Conservation (phyloP, 768 basidiomycete species). For the Tricholoma matsutake region DNA sequence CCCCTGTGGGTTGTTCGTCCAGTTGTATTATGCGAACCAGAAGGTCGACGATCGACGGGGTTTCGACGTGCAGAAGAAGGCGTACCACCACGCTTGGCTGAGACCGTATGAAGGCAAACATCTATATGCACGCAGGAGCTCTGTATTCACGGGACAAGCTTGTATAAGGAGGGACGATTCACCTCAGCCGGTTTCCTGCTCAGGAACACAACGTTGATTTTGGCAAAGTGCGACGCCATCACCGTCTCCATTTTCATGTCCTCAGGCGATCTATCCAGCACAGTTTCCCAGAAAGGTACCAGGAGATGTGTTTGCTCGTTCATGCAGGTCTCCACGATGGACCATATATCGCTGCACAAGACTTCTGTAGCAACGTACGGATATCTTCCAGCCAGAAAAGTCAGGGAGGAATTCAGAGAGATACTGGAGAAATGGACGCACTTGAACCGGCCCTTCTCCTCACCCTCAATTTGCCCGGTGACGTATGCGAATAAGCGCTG, state of each 20-base stretch:
- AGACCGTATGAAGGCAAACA: constrained; percentile 86
- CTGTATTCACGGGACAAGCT: constrained; percentile 21
- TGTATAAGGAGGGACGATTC: constrained; percentile 33
- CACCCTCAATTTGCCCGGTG: constrained; percentile 79
- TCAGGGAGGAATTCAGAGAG: neutral
- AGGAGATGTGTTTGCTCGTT: constrained; percentile 68
- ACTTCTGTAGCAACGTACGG: constrained; percentile 94
- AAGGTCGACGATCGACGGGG: constrained; percentile 88
- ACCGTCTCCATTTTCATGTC: constrained; percentile 86
- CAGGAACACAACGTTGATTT: constrained; percentile 87
- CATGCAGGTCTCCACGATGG: constrained; percentile 87
- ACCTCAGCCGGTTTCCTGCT: constrained; percentile 89
- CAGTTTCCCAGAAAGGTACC: constrained; percentile 88
- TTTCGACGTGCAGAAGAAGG: constrained; percentile 81
- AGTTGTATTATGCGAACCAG: constrained; percentile 87
- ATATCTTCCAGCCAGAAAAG: constrained; percentile 53
- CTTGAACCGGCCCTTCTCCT: constrained; percentile 81
- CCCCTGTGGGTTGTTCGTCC: constrained; percentile 78
- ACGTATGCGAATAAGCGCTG: constrained; percentile 82
- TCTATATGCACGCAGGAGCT: constrained; percentile 48
- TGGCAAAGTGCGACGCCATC: constrained; percentile 91
- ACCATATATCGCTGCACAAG: constrained; percentile 94
- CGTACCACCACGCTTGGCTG: constrained; percentile 81
- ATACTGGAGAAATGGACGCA: constrained; percentile 37
- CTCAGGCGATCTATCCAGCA: constrained; percentile 74